Evolutionary conservation across 208 protist species (phyloP).

Genomic region (Endotrypanum monterogeii): DNA sequence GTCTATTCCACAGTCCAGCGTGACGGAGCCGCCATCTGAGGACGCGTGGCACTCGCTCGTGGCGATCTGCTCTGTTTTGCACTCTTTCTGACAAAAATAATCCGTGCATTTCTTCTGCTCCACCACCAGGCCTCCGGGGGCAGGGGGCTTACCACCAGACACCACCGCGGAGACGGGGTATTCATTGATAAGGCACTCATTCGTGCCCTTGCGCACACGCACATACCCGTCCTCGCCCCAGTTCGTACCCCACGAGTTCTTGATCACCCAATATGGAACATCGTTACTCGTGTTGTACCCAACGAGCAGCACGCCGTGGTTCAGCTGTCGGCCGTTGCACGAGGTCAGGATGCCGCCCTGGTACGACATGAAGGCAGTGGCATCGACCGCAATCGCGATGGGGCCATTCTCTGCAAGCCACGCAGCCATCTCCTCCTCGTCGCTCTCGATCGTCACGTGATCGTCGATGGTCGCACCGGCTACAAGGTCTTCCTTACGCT

Average conservation of each 20-base stretch:
- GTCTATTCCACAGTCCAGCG: slow-evolving; percentile 36
- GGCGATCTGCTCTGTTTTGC: slow-evolving; percentile 4
- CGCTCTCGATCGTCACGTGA: slow-evolving; percentile 52
- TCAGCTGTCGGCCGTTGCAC: slow-evolving; percentile 44
- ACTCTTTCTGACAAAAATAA: slow-evolving; percentile 19
- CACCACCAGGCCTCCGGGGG: slow-evolving; percentile 6
- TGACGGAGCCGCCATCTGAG: slow-evolving; percentile 10
- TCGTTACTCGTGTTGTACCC: slow-evolving; percentile 62
- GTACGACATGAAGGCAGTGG: slow-evolving; percentile 62
- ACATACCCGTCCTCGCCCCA: slow-evolving; percentile 87
- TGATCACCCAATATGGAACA: slow-evolving; percentile 86
- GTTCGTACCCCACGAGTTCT: slow-evolving; percentile 79
- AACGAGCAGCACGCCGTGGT: slow-evolving; percentile 81
- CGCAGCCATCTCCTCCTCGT: slow-evolving; percentile 66
- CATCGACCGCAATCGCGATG: slow-evolving; percentile 87
- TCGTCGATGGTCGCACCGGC: slow-evolving; percentile 58
- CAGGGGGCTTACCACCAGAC: neutral
- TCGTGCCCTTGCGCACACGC: slow-evolving; percentile 49
- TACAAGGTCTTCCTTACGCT: slow-evolving; percentile 10
- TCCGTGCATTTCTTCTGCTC: slow-evolving; percentile 26
- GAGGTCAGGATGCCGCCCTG: slow-evolving; percentile 53
- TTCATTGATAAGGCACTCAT: slow-evolving; percentile 47
- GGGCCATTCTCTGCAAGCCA: slow-evolving; percentile 74
- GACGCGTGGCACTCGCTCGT: slow-evolving; percentile 13
- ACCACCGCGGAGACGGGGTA: slow-evolving; percentile 26